Percentiles rank a stretch among this genome's conserved stretches.
phyloP scores from a whole-genome alignment of 2,329 filamentous ascomycete genomes.

The Dendrostoma leiphaemia region DNA sequence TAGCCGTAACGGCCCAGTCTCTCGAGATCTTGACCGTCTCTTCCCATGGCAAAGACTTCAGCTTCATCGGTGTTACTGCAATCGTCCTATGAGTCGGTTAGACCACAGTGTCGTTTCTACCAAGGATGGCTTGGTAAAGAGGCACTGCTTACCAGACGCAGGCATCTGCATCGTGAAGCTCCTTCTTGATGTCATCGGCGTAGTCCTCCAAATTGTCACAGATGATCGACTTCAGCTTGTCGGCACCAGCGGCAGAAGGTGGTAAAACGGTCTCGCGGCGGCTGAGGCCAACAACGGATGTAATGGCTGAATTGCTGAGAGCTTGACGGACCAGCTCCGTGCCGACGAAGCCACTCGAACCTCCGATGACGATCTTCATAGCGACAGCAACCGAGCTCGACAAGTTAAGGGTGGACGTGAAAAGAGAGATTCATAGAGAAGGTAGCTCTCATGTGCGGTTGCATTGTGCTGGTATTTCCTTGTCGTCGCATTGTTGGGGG shows the following conservation, averaged over 20 bases:
- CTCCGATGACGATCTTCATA: slow-evolving; percentile 44
- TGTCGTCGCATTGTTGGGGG: no score
- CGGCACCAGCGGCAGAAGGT: not conserved
- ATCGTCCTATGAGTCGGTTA: slow-evolving; percentile 23
- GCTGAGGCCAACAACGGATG: slow-evolving; percentile 39
- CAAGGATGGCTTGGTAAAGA: no score
- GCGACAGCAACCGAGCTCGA: no score
- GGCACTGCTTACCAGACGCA: slow-evolving; percentile 45
- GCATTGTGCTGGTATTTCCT: no score
- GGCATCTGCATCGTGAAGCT: slow-evolving; percentile 38
- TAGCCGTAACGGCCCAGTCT: slow-evolving; percentile 1
- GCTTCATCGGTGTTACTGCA: slow-evolving; percentile 25
- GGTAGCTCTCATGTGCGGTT: no score
- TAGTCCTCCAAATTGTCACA: slow-evolving; percentile 40
- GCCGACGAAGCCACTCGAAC: slow-evolving; percentile 41
- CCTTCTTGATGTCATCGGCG: slow-evolving; percentile 35
- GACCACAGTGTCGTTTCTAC: no score
- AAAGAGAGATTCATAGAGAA: no score
- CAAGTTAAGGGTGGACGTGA: no score
- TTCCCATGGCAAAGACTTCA: slow-evolving; percentile 6
- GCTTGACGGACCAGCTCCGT: slow-evolving; percentile 43
- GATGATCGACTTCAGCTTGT: slow-evolving; percentile 39
- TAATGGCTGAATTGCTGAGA: slow-evolving; percentile 33
- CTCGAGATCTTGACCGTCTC: slow-evolving; percentile 10
- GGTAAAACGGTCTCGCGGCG: slow-evolving; percentile 32